phyloP scores from a whole-genome alignment of 2,329 filamentous ascomycete genomes.

The Neonectria faginata region DNA sequence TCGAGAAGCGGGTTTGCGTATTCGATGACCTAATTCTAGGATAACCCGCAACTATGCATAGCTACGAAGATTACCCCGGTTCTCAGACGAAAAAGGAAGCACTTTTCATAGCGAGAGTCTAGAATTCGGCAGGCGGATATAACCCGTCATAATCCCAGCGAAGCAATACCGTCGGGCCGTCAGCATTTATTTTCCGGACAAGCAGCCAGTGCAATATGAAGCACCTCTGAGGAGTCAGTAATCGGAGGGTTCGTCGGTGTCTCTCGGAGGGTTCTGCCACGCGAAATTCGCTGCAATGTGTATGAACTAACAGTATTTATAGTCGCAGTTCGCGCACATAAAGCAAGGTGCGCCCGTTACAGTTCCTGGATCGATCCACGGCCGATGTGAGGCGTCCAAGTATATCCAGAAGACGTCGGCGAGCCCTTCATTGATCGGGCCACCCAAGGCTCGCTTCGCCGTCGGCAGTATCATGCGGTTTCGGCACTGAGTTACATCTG shows the following conservation, averaged over 20 bases:
- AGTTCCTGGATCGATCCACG: too few species aligned
- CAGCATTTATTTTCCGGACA: slow-evolving; percentile 1
- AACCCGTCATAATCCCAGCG: neutral
- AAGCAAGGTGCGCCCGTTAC: too few species aligned
- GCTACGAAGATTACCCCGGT: slow-evolving; percentile 1
- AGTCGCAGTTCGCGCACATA: too few species aligned
- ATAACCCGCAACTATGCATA: neutral
- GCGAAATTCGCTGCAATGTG: too few species aligned
- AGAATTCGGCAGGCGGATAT: neutral
- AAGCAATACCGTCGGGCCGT: neutral
- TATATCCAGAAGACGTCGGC: neutral
- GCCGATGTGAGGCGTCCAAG: too few species aligned
- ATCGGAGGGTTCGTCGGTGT: neutral
- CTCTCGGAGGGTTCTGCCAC: too few species aligned
- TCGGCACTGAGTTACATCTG: slow-evolving; percentile 13
- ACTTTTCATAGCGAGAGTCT: neutral
- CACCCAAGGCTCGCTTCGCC: slow-evolving; percentile 9
- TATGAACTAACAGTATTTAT: too few species aligned
- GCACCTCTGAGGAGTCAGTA: slow-evolving; percentile 1
- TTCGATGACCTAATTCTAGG: neutral
- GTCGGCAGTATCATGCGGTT: slow-evolving; percentile 11
- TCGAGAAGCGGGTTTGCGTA: neutral
- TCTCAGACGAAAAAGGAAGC: slow-evolving; percentile 6
- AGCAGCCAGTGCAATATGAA: slow-evolving; percentile 14
- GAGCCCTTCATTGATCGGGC: neutral